Base-by-base conservation (phyloP, 805 yeast genomes). In the Candida morakotiae region DNA sequence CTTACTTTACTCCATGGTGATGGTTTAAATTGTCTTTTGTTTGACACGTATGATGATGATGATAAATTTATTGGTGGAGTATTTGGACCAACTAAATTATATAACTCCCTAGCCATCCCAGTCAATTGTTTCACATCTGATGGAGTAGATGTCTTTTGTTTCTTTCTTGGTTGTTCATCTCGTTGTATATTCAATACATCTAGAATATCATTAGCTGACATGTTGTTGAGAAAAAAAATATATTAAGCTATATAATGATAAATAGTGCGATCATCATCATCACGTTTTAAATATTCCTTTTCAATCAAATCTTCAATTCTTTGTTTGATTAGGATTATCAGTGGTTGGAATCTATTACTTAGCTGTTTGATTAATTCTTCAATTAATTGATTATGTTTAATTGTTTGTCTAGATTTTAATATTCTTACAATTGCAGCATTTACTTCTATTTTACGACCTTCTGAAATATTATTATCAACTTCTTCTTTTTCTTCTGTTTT, bases 51-150 rank as follows among this genome's bases (percentile, higher is more conserved):
- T 72, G 73, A 6, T 74, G 39, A 45, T 27, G 48, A 40, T 3
- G 53, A 34, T n/a, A 68, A 39, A 39, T 45, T 58, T n/a, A 67
- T 76, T 0, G 98, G 89, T 1, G 98, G 96, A 2, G 95, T 79
- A 57, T 87, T 87, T 27, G 93, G 89, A 4, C 99, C 98, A 28
- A 93, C 67, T 37, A 94, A 70, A 46, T 83, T 84, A 59, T 83
- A 89, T 37, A 93, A 67, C 56, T 93, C 98, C 48, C 98, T 74
- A 44, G 86, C 89, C 77, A 91, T 83, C 18, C 95, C 95, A 2
- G 79, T 67, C 11, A 35, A 31, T 31, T 70, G 66, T 33, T 63
- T 51, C 3, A 49, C 51, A 7, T 19, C 27, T 7, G 42, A 19
- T 3, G 49, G 44, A 5, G 51, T 60, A 35, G 31, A 34, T 1